Evolutionary conservation across 305 asterid genomes (phyloP).

Genomic region (Salvia sclarea): DNA sequence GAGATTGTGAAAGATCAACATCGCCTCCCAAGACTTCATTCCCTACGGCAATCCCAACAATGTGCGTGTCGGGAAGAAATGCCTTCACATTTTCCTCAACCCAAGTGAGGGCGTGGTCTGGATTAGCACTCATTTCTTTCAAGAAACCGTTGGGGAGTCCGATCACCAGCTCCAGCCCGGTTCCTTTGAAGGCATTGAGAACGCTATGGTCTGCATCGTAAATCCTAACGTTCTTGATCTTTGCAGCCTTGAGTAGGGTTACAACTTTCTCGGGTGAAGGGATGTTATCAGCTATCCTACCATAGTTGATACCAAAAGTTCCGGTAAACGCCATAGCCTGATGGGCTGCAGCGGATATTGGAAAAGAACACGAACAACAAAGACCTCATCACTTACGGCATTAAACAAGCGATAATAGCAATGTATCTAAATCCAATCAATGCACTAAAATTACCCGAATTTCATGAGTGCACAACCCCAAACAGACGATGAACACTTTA

Average conservation of each 20-base stretch:
- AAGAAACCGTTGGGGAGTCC: constrained; percentile 74
- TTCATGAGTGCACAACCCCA: background rate
- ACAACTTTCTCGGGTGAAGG: constrained; percentile 91
- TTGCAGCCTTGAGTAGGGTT: constrained; percentile 70
- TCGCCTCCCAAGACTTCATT: constrained; percentile 83
- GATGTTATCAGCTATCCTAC: constrained; percentile 88
- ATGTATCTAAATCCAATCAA: background rate
- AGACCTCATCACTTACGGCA: background rate
- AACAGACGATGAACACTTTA: background rate
- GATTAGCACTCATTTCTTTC: constrained; percentile 60
- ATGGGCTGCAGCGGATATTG: constrained; percentile 45
- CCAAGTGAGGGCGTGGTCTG: constrained; percentile 85
- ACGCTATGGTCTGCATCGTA: constrained; percentile 79
- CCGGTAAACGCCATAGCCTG: constrained; percentile 72
- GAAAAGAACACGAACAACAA: background rate
- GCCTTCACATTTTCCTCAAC: constrained; percentile 81
- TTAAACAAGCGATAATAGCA: background rate
- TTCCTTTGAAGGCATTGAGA: constrained; percentile 74
- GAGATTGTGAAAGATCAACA: constrained; percentile 50
- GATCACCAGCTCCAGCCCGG: constrained; percentile 84
- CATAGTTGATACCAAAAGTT: constrained; percentile 85
- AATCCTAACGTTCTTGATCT: constrained; percentile 87
- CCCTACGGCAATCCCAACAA: constrained; percentile 95
- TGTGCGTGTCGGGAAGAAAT: constrained; percentile 72
- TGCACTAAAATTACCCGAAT: constrained; percentile 10